Conservation (phyloP, 192 early-diverging fungal genomes). For the Backusella psychrophila region DNA sequence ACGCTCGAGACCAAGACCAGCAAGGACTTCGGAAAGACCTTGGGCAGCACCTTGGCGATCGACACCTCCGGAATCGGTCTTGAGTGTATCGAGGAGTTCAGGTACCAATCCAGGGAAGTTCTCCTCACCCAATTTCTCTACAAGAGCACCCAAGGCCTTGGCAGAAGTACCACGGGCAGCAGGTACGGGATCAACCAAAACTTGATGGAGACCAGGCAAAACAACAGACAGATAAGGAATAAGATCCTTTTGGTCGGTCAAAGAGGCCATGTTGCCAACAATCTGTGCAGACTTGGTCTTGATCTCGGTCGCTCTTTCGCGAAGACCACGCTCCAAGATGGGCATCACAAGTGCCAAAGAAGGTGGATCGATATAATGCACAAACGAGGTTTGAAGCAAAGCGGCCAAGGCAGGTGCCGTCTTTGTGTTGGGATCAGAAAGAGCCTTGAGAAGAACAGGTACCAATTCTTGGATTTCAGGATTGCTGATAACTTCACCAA, state of each 20-base stretch:
- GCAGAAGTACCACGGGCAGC: constrained; percentile 93
- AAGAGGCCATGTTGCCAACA: constrained; percentile 95
- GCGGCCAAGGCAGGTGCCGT: constrained; percentile 79
- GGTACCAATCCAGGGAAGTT: constrained; percentile 91
- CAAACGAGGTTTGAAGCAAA: constrained; percentile 92
- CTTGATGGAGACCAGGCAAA: constrained; percentile 86
- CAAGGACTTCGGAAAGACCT: constrained; percentile 90
- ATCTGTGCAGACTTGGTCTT: constrained; percentile 98
- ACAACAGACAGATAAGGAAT: constrained; percentile 83
- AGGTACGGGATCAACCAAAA: constrained; percentile 94
- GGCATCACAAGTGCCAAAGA: constrained; percentile 94
- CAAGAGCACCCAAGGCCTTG: constrained; percentile 89
- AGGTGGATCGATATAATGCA: constrained; percentile 98
- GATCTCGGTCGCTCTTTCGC: constrained; percentile 81
- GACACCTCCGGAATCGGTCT: constrained; percentile 86
- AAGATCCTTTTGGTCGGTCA: constrained; percentile 91
- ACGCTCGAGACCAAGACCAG: constrained; percentile 82
- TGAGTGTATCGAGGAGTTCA: constrained; percentile 84
- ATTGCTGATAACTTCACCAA: constrained; percentile 96
- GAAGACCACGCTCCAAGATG: constrained; percentile 89
- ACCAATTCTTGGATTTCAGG: constrained; percentile 96
- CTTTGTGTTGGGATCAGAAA: constrained; percentile 85
- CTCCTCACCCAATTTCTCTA: constrained; percentile 88
- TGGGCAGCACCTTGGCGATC: constrained; percentile 97
- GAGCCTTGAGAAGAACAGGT: constrained; percentile 79